These are phyloP conservation scores for Neurospora sp. DNA, from an alignment of 495 filamentous ascomycete species.

Conservation along the genomic window DNA sequence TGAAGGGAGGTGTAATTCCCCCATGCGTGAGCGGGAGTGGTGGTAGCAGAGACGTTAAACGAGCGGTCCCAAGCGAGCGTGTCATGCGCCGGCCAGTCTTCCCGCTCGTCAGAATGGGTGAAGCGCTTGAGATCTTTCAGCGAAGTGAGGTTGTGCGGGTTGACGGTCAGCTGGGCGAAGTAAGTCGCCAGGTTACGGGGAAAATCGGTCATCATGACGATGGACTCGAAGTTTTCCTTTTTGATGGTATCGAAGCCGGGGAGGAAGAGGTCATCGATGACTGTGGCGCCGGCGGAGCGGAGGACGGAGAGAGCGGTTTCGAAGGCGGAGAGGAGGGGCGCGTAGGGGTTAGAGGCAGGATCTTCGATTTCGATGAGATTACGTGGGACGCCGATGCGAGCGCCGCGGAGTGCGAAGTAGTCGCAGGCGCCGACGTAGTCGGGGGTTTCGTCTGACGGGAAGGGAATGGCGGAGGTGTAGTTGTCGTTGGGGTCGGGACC, in stretches of 20 bases:
- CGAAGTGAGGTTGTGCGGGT: slow-evolving; percentile 36
- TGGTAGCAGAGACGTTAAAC: slow-evolving; percentile 4
- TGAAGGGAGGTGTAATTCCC: slow-evolving; percentile 5
- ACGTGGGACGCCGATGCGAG: slow-evolving; percentile 49
- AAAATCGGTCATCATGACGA: slow-evolving; percentile 30
- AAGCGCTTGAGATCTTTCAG: slow-evolving; percentile 23
- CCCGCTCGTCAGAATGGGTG: slow-evolving; percentile 15
- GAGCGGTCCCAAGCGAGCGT: slow-evolving; percentile 27
- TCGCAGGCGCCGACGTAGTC: slow-evolving; percentile 35
- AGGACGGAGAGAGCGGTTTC: slow-evolving; percentile 17
- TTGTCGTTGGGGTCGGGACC: slow-evolving; percentile 42
- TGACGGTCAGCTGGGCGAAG: slow-evolving; percentile 33
- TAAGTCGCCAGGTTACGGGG: slow-evolving; percentile 33
- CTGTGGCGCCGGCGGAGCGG: slow-evolving; percentile 27
- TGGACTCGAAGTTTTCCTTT: neutral
- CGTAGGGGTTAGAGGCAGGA: neutral
- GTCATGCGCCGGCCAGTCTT: slow-evolving; percentile 23
- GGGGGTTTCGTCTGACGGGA: slow-evolving; percentile 18
- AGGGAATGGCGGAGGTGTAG: slow-evolving; percentile 35
- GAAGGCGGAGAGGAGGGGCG: slow-evolving; percentile 12
- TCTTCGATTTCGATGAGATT: slow-evolving; percentile 20
- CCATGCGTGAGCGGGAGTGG: neutral
- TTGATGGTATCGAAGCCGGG: neutral
- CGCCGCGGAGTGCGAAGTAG: slow-evolving; percentile 52
- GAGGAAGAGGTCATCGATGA: slow-evolving; percentile 13